These are phyloP conservation scores for Mycena venus DNA, from an alignment of 768 basidiomycete species.

Conservation along the genomic window DNA sequence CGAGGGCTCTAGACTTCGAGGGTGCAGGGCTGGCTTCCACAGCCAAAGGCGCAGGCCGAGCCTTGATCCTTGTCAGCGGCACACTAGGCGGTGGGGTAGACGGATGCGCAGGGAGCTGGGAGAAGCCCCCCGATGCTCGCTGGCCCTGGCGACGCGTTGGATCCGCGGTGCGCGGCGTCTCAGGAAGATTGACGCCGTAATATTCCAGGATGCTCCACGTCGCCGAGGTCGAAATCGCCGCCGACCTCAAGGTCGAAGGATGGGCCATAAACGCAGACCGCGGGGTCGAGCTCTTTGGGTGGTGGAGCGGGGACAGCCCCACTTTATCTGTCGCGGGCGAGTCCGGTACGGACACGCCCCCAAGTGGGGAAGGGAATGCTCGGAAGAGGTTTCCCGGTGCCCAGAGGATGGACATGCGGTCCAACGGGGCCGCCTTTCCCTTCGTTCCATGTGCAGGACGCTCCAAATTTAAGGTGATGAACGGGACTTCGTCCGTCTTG, in stretches of 20 bases:
- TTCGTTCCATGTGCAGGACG: too few relatives aligned
- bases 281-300: background rate
- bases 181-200: constrained; percentile 8
- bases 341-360: background rate
- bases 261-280: background rate
- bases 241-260: background rate
- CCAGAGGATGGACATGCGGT: constrained; percentile 12
- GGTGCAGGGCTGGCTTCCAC: too few relatives aligned
- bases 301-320: background rate
- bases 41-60: too few relatives aligned
- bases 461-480: background rate
- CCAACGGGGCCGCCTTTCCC: background rate
- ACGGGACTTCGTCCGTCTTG: background rate
- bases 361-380: background rate
- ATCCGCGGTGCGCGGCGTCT: constrained; percentile 2
- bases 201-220: constrained; percentile 24
- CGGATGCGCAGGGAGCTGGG: background rate
- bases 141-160: background rate
- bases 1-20: too few relatives aligned
- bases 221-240: constrained; percentile 8
- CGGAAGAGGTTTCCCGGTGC: constrained; percentile 16
- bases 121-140: background rate
- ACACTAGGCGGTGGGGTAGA: background rate
- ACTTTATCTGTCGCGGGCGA: background rate
- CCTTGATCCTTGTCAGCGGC: too few relatives aligned